Evolutionary conservation across 2,329 filamentous ascomycete species (phyloP), one percentile per base, ranked within the genome.

Genomic region (Stromatinia cepivora): DNA sequence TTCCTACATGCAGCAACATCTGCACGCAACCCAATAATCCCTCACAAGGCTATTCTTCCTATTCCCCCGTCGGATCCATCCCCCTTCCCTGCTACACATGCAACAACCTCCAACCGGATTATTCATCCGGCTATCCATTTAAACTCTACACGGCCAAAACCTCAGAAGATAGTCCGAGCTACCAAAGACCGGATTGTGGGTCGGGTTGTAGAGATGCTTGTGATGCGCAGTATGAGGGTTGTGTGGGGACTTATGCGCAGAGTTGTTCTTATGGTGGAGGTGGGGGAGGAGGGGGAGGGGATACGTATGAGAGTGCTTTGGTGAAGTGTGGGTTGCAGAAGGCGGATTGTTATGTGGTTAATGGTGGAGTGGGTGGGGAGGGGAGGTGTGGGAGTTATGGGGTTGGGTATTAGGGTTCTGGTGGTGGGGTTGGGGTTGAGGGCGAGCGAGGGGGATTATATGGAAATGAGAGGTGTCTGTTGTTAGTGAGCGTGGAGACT

Each of bases 41-140:
- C 73, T 84, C 85, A 76, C 86, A 84, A 73, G 88, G 87, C 66
- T 94, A 93, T 76, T 88, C 86, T 1, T 88, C 90, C 1, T 86
- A 89, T 48, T 88, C 81, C 64, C 81, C 84, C 3, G 83, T 86
- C 22, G 85, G 84, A 62, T 81, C 80, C 70, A 86, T 87, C 66
- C 78, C 80, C 31, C 78, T 87, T 66, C 85, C 85, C 58, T 77
- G 85, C 68, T 81, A 87, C 45, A 83, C 82, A 34, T 87, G 85
- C 81, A 87, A 86, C 77, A 84, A 87, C 72, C 73, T 83, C 53
- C 75, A 79, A 70, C 69, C 71, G 10, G 82, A 86, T 71, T 83
- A 80, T 73, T 71, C 73, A 39, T 34, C 73, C 11, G 75, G 75
- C 20, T 81, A 82, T 72, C 80, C 81, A 25, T 86, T 85, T 79